phyloP scores from a whole-genome alignment of 805 yeast species.

The Metschnikowia sp. region DNA sequence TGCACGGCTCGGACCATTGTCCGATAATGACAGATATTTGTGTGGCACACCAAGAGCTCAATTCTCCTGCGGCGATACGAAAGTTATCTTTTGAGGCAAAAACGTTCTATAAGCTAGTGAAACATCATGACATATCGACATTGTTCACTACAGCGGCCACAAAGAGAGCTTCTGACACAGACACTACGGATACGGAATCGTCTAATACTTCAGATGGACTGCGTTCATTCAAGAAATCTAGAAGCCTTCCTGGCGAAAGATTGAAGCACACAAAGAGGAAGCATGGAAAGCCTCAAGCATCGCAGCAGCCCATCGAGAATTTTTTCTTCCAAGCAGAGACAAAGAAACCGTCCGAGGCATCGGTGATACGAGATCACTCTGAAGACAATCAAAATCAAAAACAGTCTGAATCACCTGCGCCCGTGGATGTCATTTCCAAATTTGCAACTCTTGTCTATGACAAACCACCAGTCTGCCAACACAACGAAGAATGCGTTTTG shows the following conservation, averaged over 20 bases:
- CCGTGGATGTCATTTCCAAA: slow-evolving; percentile 4
- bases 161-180: slow-evolving; percentile 5
- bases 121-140: slow-evolving; percentile 31
- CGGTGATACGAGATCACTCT: background rate
- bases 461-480: slow-evolving; percentile 27
- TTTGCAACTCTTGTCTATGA: slow-evolving; percentile 19
- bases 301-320: slow-evolving; percentile 24
- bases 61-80: background rate
- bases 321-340: slow-evolving; percentile 19
- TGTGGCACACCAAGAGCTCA: slow-evolving; percentile 7
- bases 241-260: background rate
- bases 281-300: background rate
- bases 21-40: slow-evolving; percentile 76
- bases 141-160: slow-evolving; percentile 21
- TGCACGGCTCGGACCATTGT: slow-evolving; percentile 92
- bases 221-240: background rate
- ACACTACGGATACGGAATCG: slow-evolving; percentile 1
- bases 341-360: background rate
- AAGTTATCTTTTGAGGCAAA: slow-evolving; percentile 23
- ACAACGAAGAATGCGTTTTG: slow-evolving; percentile 24
- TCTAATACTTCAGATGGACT: background rate
- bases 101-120: slow-evolving; percentile 18
- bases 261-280: slow-evolving; percentile 5
- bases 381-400: background rate
- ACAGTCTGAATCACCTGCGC: background rate